A percentile compares a stretch with the other conserved stretches of the same genome.
Evolutionary conservation across 176 grass and related monocot genomes (phyloP).

Genomic region (Chrysopogon serrulatus): DNA sequence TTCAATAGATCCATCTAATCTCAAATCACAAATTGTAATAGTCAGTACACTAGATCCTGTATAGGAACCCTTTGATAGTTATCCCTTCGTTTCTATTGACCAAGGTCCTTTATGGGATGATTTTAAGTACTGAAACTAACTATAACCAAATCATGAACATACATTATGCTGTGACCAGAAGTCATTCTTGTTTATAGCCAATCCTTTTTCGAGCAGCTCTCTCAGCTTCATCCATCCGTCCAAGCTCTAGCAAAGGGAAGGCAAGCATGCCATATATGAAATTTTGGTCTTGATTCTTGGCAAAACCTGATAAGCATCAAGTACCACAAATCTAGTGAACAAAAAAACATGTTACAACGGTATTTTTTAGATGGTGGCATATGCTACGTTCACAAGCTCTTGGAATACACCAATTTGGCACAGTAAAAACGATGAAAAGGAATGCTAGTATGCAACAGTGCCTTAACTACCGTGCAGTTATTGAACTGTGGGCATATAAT

Average conservation of each 20-base stretch:
- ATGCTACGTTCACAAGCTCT: not conserved
- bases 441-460: not conserved
- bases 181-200: slow-evolving; percentile 63
- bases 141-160: slow-evolving; percentile 1
- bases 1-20: not conserved
- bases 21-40: not conserved
- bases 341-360: not conserved
- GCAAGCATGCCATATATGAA: slow-evolving; percentile 76
- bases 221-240: slow-evolving; percentile 64
- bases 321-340: not conserved
- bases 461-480: not conserved
- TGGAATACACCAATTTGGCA: not conserved
- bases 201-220: slow-evolving; percentile 60
- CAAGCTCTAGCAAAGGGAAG: slow-evolving; percentile 72
- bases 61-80: not conserved
- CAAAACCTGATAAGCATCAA: slow-evolving; percentile 43
- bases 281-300: slow-evolving; percentile 52
- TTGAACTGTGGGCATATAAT: not conserved
- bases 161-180: slow-evolving; percentile 78
- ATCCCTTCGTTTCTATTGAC: not conserved
- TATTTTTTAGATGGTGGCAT: not conserved
- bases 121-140: not conserved
- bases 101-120: not conserved
- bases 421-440: not conserved
- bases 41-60: not conserved